These are phyloP conservation scores for Claviceps paspali DNA, from an alignment of 2,329 filamentous ascomycete genomes.

Conservation along the genomic window DNA sequence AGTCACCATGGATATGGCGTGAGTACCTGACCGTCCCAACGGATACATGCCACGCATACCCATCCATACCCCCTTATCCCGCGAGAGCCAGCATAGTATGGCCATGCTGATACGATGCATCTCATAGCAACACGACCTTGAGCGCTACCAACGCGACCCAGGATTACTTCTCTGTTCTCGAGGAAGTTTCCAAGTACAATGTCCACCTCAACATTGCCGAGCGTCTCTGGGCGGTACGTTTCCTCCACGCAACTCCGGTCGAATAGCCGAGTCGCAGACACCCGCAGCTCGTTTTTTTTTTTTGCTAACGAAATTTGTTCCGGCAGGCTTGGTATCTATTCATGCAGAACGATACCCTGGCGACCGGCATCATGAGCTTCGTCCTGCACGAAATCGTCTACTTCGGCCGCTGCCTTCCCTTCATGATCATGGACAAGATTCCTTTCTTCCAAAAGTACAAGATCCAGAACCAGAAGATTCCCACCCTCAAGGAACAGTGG, in stretches of 20 bases:
- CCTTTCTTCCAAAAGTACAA: constrained; percentile 87
- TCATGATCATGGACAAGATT: constrained; percentile 81
- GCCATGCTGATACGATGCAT: constrained; percentile 4
- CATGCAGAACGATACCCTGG: constrained; percentile 95
- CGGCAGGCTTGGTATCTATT: constrained; percentile 75
- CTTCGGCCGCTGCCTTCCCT: constrained; percentile 81
- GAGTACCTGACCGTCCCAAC: constrained; percentile 8
- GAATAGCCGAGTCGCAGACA: too few species aligned
- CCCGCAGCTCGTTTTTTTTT: too few species aligned
- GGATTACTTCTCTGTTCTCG: constrained; percentile 41
- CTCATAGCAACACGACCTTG: constrained; percentile 35
- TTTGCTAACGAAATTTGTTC: not conserved
- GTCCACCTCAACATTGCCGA: constrained; percentile 75
- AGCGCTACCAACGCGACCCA: constrained; percentile 32
- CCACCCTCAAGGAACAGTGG: constrained; percentile 87
- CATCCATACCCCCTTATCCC: constrained; percentile 5
- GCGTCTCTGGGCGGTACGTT: constrained; percentile 68
- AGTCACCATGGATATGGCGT: constrained; percentile 20
- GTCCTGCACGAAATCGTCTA: constrained; percentile 88
- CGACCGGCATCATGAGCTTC: constrained; percentile 96
- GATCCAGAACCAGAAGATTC: constrained; percentile 80
- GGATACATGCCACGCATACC: constrained; percentile 4
- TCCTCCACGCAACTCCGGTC: constrained; percentile 6
- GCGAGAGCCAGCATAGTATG: not conserved
- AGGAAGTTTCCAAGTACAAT: constrained; percentile 57